Conservation (phyloP, 495 filamentous ascomycete species). For the Neurospora cerealis region DNA sequence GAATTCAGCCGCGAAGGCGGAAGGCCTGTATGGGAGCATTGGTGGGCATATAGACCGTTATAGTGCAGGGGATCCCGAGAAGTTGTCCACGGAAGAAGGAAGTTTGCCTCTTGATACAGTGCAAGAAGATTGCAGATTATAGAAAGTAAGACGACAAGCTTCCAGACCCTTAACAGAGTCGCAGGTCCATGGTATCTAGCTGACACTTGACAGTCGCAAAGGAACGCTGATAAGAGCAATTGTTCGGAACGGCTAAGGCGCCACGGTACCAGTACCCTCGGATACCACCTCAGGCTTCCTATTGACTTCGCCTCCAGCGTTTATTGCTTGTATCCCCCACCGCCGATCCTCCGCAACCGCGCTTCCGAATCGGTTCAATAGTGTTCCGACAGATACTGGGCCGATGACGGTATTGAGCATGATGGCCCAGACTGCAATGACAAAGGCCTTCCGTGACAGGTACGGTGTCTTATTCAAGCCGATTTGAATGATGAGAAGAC, state of each 20-base stretch:
- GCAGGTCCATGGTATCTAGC: neutral
- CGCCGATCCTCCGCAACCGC: constrained; percentile 9
- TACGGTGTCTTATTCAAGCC: constrained; percentile 30
- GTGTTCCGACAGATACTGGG: constrained; percentile 54
- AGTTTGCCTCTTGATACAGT: neutral
- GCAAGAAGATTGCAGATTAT: neutral
- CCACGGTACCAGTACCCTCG: neutral
- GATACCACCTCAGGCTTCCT: neutral
- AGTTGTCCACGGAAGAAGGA: neutral
- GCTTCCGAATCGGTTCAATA: constrained; percentile 36
- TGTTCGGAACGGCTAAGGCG: neutral
- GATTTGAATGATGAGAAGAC: constrained; percentile 64
- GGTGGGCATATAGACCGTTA: neutral
- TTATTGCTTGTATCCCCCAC: constrained; percentile 14
- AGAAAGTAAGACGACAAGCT: neutral
- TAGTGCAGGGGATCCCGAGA: neutral
- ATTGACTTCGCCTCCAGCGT: neutral
- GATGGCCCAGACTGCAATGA: constrained; percentile 67
- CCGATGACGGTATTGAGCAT: constrained; percentile 66
- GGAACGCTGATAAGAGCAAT: neutral
- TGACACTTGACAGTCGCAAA: neutral
- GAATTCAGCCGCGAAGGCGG: neutral
- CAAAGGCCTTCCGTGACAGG: constrained; percentile 34
- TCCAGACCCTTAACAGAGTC: neutral
- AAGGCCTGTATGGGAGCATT: neutral